A percentile compares a stretch with the other conserved stretches of the same genome.
phyloP scores from a whole-genome alignment of 1,284 basidiomycete species.

The Fistulinella cinereoalba region DNA sequence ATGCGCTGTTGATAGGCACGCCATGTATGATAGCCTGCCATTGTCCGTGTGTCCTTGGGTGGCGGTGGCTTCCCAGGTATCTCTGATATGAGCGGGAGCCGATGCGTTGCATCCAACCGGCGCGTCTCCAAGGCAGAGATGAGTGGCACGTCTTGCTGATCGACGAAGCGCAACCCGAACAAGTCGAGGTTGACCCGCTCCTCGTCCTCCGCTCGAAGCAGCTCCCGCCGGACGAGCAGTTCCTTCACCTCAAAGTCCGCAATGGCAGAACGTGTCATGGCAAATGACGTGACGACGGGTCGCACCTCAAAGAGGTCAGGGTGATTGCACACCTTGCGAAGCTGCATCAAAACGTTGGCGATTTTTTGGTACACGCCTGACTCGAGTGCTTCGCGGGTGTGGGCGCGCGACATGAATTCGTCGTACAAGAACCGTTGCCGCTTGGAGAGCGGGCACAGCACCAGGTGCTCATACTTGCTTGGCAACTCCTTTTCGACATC shows the following conservation, averaged over 20 bases:
- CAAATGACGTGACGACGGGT: conserved; percentile 90
- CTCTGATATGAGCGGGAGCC: conserved; percentile 59
- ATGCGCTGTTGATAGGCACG: conserved; percentile 55
- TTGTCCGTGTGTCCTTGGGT: conserved; percentile 73
- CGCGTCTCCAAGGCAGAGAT: conserved; percentile 54
- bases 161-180: conserved; percentile 65
- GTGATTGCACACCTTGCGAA: conserved; percentile 94
- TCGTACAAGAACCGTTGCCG: conserved; percentile 96
- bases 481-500: conserved; percentile 97
- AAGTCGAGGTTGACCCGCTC: conserved; percentile 59
- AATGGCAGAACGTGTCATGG: conserved; percentile 77
- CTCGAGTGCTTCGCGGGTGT: conserved; percentile 82
- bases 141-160: conserved; percentile 49
- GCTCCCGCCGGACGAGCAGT: conserved; percentile 72
- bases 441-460: conserved; percentile 90
- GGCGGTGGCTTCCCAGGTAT: conserved; percentile 55
- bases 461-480: conserved; percentile 92
- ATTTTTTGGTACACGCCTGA: conserved; percentile 90
- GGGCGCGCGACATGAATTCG: conserved; percentile 94
- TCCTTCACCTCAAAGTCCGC: conserved; percentile 90
- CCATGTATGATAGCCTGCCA: conserved; percentile 68
- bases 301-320: conserved; percentile 95
- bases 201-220: conserved; percentile 51
- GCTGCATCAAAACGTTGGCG: conserved; percentile 96
- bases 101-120: conserved; percentile 68